Evolutionary conservation across 345 rosid genomes (phyloP), one percentile per base, ranked within the genome.

Genomic region (Carallia brachiata): DNA sequence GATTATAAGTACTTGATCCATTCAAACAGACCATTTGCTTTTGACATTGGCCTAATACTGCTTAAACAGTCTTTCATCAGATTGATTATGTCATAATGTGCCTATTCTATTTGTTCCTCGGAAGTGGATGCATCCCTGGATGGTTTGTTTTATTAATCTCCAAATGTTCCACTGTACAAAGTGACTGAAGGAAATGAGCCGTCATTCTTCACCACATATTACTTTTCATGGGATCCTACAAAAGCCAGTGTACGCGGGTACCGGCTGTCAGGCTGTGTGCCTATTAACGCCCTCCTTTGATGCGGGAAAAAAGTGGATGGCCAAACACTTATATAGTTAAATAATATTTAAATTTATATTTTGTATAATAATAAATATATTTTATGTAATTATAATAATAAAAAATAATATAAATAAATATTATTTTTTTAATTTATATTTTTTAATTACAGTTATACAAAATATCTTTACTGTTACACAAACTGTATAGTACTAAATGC

Each of bases 101-200:
- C 5, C 77, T 57, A 36, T 32, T 61, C 34, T 54, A 6, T 32
- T 48, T 56, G 6, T 81, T 83, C 66, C 72, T 66, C 65, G 76
- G 86, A 87, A 71, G 60, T 81, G 85, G 97, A 98, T 63, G 80
- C 81, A 36, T 85, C 90, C 63, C 83, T 92, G 18, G 99, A 96
- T 71, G 95, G 95, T 74, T 81, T 92, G 76, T 75, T 23, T 23
- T 23, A 23, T 23, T 23, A 23, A 23, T 23, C 96, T 78, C 86
- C 84, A 58, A 84, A 83, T 75, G 94, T 96, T 72, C 99, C 99
- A 52, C 74, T 96, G 5, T 96, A 90, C 79, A 92, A 82, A 88
- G 83, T 96, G 66, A 84, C 90, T 16, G 99, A 96, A 82, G 99
- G 98, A 81, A 92, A 90, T 74, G 99, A 96, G 73, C 98, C 99